Evolutionary conservation across 441 rosid genomes (phyloP).

Genomic region (Populus hybrid): DNA sequence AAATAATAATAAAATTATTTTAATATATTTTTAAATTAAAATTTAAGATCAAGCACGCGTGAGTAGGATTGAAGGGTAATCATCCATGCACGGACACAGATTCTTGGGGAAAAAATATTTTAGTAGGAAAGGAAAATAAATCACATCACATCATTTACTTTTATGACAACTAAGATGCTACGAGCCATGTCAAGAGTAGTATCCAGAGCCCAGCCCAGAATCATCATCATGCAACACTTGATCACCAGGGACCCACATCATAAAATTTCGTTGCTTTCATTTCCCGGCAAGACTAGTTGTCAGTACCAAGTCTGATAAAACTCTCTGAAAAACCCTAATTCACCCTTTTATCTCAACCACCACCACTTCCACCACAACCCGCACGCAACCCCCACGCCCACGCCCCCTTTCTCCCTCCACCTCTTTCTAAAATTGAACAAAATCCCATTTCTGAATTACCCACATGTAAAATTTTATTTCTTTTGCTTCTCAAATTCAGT

Average conservation of each 20-base stretch:
- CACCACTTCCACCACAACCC: background rate
- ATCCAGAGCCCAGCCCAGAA: background rate
- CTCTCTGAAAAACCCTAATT: slow-evolving; percentile 1
- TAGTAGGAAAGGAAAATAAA: too few relatives aligned
- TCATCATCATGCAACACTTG: background rate
- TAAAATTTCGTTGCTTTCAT: background rate
- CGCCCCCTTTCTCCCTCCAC: background rate
- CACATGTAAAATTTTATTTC: background rate
- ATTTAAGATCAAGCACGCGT: too few relatives aligned
- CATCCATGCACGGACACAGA: too few relatives aligned
- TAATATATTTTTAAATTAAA: too few relatives aligned
- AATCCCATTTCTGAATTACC: background rate
- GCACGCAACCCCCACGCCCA: background rate
- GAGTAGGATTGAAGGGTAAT: too few relatives aligned
- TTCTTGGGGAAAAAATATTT: too few relatives aligned
- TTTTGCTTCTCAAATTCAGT: background rate
- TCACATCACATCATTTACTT: too few relatives aligned
- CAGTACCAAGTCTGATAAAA: background rate
- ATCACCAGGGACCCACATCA: background rate
- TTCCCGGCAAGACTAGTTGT: slow-evolving; percentile 3
- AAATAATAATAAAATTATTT: too few relatives aligned
- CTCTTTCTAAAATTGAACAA: background rate
- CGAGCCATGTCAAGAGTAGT: background rate
- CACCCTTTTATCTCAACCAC: background rate
- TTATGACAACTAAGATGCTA: too few relatives aligned